Conservation (phyloP, 2,329 filamentous ascomycete genomes). For the Diaporthe citrichinensis region DNA sequence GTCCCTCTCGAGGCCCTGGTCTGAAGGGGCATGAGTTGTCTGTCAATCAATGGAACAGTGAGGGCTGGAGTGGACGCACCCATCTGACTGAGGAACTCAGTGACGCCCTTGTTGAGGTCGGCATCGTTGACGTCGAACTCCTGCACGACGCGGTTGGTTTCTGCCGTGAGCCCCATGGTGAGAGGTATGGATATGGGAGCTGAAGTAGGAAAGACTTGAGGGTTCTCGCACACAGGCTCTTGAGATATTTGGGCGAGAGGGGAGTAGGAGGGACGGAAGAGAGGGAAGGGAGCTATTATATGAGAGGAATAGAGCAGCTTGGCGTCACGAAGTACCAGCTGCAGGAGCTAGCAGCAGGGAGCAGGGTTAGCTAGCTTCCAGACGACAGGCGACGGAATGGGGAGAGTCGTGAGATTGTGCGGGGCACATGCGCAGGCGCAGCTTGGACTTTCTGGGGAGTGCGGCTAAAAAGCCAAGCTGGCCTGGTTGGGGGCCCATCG, state of each 20-base stretch:
- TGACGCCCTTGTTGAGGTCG: constrained; percentile 83
- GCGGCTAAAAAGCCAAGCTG: constrained; percentile 44
- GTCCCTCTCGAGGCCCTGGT: constrained; percentile 84
- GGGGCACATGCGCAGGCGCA: constrained; percentile 40
- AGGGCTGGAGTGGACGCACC: constrained; percentile 57
- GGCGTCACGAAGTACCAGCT: constrained; percentile 66
- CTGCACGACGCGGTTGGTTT: constrained; percentile 84
- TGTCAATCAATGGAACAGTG: constrained; percentile 25
- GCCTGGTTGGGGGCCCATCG: constrained; percentile 36
- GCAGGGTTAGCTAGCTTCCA: constrained; percentile 49
- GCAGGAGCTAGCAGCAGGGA: constrained; percentile 59
- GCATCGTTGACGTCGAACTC: constrained; percentile 88
- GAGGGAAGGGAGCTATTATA: constrained; percentile 50
- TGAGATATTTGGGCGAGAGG: constrained; percentile 57
- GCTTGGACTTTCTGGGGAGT: constrained; percentile 36
- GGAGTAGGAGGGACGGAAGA: constrained; percentile 56
- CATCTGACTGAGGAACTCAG: constrained; percentile 91
- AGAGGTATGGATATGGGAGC: constrained; percentile 68
- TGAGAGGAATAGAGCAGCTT: constrained; percentile 58
- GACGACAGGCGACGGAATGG: constrained; percentile 32
- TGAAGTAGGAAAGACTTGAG: constrained; percentile 66
- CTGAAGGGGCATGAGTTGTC: constrained; percentile 57
- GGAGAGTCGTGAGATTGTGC: constrained; percentile 41
- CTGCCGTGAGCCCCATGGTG: constrained; percentile 75
- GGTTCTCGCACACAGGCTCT: constrained; percentile 68